A percentile compares a stretch with the other conserved stretches of the same genome.
These are phyloP conservation scores for Capronia epimyces DNA, from an alignment of 2,329 filamentous ascomycete genomes.

Conservation along the genomic window DNA sequence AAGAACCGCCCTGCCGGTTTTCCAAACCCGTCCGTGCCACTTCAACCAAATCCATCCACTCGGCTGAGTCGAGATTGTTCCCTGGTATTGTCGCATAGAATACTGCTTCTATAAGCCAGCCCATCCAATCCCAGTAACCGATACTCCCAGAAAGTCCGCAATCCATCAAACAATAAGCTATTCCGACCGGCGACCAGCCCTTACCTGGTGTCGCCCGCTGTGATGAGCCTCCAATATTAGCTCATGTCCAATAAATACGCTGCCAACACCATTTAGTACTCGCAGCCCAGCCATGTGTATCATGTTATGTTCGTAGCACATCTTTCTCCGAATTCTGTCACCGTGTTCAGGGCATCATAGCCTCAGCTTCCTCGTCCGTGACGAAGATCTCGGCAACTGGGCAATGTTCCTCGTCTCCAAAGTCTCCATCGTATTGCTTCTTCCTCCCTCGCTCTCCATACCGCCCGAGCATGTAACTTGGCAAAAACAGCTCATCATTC, in stretches of 20 bases:
- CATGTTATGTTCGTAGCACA: neutral
- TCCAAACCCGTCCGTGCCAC: neutral
- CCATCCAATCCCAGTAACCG: neutral
- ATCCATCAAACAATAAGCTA: neutral
- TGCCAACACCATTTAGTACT: neutral
- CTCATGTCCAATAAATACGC: neutral
- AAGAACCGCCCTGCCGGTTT: neutral
- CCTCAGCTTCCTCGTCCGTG: constrained; percentile 29
- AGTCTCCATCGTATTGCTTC: constrained; percentile 28
- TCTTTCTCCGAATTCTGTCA: neutral
- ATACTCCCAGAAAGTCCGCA: neutral
- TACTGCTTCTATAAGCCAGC: neutral
- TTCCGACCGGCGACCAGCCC: neutral
- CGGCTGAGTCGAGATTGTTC: neutral
- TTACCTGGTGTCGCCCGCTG: neutral
- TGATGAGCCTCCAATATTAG: neutral
- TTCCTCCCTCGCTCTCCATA: constrained; percentile 26
- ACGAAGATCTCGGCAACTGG: constrained; percentile 30
- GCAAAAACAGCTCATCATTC: constrained; percentile 31
- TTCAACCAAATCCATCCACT: neutral
- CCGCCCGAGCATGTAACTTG: constrained; percentile 28
- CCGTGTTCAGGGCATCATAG: constrained; percentile 21
- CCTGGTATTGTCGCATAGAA: neutral
- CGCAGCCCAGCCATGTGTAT: neutral
- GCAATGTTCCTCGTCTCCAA: constrained; percentile 28